Conservation (phyloP, 116 monocot species). For the Dioscorea cayenensis region DNA sequence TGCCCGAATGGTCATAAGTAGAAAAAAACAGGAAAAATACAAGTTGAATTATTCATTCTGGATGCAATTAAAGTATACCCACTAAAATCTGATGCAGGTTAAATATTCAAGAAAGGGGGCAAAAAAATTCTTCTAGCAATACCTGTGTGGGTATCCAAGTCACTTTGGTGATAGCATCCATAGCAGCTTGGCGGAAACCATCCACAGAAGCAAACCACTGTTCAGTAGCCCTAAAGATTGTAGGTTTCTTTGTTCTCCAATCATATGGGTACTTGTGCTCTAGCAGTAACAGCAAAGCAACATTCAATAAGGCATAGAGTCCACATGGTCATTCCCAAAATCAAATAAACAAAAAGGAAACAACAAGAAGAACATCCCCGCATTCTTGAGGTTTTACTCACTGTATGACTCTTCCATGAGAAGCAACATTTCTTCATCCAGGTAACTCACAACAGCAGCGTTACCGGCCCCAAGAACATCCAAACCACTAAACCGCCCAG, state of each 20-base stretch:
- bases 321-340: neutral
- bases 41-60: too few relatives aligned
- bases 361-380: neutral
- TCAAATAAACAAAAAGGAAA: neutral
- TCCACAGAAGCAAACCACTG: slow-evolving; percentile 99
- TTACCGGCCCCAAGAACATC: slow-evolving; percentile 89
- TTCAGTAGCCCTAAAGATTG: slow-evolving; percentile 96
- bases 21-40: too few relatives aligned
- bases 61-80: too few relatives aligned
- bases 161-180: slow-evolving; percentile 87
- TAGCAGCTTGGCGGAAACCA: slow-evolving; percentile 77
- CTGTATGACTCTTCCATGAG: slow-evolving; percentile 88
- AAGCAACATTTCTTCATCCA: slow-evolving; percentile 62
- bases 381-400: slow-evolving; percentile 24
- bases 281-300: slow-evolving; percentile 12
- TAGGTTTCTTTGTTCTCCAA: slow-evolving; percentile 99
- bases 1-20: too few relatives aligned
- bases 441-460: slow-evolving; percentile 59
- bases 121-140: neutral
- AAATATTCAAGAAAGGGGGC: neutral
- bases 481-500: slow-evolving; percentile 71
- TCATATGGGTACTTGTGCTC: slow-evolving; percentile 99
- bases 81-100: too few relatives aligned
- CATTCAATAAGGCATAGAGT: neutral
- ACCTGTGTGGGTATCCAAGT: slow-evolving; percentile 94